A percentile compares a stretch with the other conserved stretches of the same genome.
Evolutionary conservation across 139 green algal species (phyloP).

Genomic region (Penium margaritaceum): DNA sequence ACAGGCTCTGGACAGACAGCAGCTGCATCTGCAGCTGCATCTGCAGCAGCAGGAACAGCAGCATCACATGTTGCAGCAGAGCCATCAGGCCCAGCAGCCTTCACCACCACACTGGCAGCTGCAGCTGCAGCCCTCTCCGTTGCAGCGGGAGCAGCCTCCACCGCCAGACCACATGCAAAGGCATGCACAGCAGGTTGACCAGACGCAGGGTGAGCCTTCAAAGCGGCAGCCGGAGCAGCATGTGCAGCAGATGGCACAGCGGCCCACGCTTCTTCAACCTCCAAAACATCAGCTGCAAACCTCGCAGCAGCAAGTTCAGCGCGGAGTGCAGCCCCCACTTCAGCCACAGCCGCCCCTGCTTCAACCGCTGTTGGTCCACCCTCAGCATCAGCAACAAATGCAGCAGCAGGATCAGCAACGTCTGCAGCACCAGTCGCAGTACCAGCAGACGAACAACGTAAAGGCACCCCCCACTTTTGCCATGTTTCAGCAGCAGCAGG

Average conservation of each 20-base stretch:
- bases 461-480: no score
- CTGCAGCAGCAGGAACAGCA: background rate
- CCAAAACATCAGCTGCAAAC: no score
- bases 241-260: background rate
- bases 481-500: background rate
- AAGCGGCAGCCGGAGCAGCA: background rate
- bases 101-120: background rate
- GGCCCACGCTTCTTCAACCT: no score
- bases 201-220: background rate
- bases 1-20: no score
- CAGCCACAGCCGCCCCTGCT: background rate
- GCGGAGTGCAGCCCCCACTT: no score
- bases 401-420: background rate
- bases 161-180: background rate
- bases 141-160: background rate
- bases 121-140: background rate
- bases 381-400: background rate
- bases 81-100: background rate
- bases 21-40: background rate
- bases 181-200: background rate
- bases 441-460: no score
- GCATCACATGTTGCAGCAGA: background rate
- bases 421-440: no score
- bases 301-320: no score
- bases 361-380: background rate